phyloP scores from a whole-genome alignment of 805 yeast species.

The Scheffersomyces stipitis region DNA sequence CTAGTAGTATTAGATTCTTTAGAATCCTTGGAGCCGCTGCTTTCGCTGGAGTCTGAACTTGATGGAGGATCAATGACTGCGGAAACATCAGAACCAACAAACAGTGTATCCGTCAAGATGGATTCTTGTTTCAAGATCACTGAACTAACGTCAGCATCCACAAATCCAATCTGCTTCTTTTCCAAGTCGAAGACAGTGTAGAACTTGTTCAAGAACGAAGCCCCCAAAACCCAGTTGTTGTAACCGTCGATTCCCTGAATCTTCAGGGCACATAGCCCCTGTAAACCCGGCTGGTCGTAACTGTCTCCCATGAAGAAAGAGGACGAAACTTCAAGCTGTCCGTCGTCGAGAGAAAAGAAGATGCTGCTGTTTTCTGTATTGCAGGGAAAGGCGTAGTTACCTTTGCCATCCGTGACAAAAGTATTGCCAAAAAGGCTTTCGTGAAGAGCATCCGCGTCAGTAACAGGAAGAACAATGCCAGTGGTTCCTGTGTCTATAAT shows the following conservation, averaged over 20 bases:
- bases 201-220: slow-evolving; percentile 54
- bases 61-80: too few relatives aligned
- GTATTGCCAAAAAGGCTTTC: slow-evolving; percentile 41
- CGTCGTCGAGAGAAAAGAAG: slow-evolving; percentile 42
- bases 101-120: too few relatives aligned
- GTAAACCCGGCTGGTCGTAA: slow-evolving; percentile 33
- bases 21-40: too few relatives aligned
- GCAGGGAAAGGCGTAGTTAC: slow-evolving; percentile 62
- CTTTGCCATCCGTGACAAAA: slow-evolving; percentile 53
- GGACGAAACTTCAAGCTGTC: slow-evolving; percentile 46
- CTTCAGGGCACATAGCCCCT: slow-evolving; percentile 62
- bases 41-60: too few relatives aligned
- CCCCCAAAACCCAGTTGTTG: slow-evolving; percentile 59
- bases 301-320: slow-evolving; percentile 49
- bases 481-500: slow-evolving; percentile 70
- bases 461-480: slow-evolving; percentile 52
- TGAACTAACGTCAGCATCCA: slow-evolving; percentile 6
- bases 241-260: slow-evolving; percentile 54
- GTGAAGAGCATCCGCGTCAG: slow-evolving; percentile 56
- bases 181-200: slow-evolving; percentile 60
- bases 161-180: slow-evolving; percentile 52
- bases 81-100: too few relatives aligned
- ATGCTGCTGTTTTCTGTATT: slow-evolving; percentile 40
- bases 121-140: not conserved
- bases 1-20: too few relatives aligned